A percentile compares a stretch with the other conserved stretches of the same genome.
phyloP scores from a whole-genome alignment of 148 eudicot genomes.

The Camellia sinensis region DNA sequence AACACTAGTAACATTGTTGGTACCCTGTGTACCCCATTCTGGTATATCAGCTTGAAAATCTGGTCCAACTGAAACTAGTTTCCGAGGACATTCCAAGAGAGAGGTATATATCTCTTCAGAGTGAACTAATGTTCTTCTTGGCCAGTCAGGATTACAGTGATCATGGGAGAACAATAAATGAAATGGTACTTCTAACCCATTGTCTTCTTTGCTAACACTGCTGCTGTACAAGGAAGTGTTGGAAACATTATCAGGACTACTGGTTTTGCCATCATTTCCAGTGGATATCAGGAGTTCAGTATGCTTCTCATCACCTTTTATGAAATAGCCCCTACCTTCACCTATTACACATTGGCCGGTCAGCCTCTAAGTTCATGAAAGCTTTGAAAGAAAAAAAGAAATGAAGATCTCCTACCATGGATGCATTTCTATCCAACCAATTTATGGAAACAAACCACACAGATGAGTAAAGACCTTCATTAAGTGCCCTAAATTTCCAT shows the following conservation, averaged over 20 bases:
- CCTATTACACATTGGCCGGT: constrained; percentile 20
- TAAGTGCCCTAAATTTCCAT: neutral
- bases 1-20: neutral
- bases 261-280: neutral
- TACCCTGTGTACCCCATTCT: constrained; percentile 18
- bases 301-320: constrained; percentile 1
- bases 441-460: neutral
- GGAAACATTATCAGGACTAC: constrained; percentile 8
- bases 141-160: neutral
- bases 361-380: too few relatives aligned
- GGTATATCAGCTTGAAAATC: constrained; percentile 31
- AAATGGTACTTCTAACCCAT: constrained; percentile 13
- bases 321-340: neutral
- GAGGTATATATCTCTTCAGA: too few relatives aligned
- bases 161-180: constrained; percentile 13
- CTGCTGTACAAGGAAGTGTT: constrained; percentile 17
- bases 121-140: neutral
- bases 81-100: too few relatives aligned
- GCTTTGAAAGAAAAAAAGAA: neutral
- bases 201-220: constrained; percentile 16
- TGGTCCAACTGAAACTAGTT: constrained; percentile 23
- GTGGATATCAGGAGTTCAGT: neutral
- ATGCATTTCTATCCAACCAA: neutral
- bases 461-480: neutral
- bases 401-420: neutral